Base-by-base conservation (phyloP, 805 yeast species). In the Candida sakaeoensis region DNA sequence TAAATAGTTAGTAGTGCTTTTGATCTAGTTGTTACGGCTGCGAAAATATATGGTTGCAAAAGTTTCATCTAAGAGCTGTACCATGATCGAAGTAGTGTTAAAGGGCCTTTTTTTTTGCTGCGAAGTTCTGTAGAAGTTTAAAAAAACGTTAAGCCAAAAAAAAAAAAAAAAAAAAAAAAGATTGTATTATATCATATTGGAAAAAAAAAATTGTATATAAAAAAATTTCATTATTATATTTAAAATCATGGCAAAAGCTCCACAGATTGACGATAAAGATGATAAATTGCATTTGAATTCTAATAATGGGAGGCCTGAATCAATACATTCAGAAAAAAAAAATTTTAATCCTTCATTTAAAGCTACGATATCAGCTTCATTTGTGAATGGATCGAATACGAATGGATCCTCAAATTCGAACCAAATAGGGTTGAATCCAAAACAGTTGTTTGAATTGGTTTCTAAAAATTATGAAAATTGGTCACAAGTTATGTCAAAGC, bases 391-490 rank as follows among this genome's bases (percentile, higher is more conserved):
- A 19, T 5, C 17, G 7, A 28, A 36, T 23, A 8, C 12, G 16
- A 28, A 28, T 28, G 5, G 12, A 5, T 33, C 26, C 13, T 15
- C 36, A 35, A 16, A 12, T 16, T 7, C 21, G 18, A 28, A 28
- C 16, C 8, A 15, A 8, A 15, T 28, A 7, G 37, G 38, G 14
- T 25, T 47, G n/a, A 55, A 58, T 38, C 63, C 61, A 13, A 50
- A 55, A 40, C 50, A 48, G 37, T 52, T 62, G 12, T 57, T 59
- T 43, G 65, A 60, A 30, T 46, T 59, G 26, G 61, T 63, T 13
- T 50, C 64, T 6, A 61, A 60, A 42, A 63, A 62, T 49, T 67
- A 67, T 41, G 65, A 64, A 24, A 49, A 55, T 9, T 67, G 72
- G 72, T 68, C 54, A 52, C 57, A 58, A 21, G 57, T 56, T 24